Evolutionary conservation across 148 eudicot genomes (phyloP), one percentile per base, ranked within the genome.

Genomic region (Vaccinium corymbosum): DNA sequence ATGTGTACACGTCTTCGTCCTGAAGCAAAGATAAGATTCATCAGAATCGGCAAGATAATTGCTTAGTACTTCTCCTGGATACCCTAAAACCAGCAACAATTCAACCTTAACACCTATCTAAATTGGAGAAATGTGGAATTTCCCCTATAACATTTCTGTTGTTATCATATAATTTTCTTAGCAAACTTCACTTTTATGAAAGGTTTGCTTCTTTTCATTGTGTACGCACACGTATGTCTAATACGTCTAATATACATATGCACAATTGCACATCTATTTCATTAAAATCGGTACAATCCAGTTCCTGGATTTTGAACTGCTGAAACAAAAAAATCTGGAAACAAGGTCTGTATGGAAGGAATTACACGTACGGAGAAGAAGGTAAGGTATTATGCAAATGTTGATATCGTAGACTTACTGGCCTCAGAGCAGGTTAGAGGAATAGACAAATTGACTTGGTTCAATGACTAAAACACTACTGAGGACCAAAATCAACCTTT

Each of bases 1-100:
- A 97, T 61, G 97, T 91, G 88, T 90, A 97, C 17, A 97, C 92
- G 79, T 97, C 99, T 86, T 97, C 99, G 35, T 97, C 99, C 99
- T 97, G 82, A 80, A 71, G 52, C 29, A 70, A 29, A 84, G 14
- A 53, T 13, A 32, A 62, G 66, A 82, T 53, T 19, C 29, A 19
- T 71, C 48, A 32, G 22, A 66, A 49, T 76, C 50, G 16, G 9
- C 1, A 50, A 17, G 11, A 17, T 9, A 75, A 51, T 4, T 22
- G 52, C 27, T 42, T 76, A 10, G 12, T n/a, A 20, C 19, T 76
- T n/a, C 79, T 76, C 22, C 27, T 78, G 13, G 22, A 50, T 29
- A 77, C 80, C 42, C 17, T 48, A 76, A 22, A 25, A 25, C 80
- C 20, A 78, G 59, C 22, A 2, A 78, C 14, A 27, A 22, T 15